Evolutionary conservation across 164 flowering plant species (phyloP).

Genomic region (Liriodendron chinense): DNA sequence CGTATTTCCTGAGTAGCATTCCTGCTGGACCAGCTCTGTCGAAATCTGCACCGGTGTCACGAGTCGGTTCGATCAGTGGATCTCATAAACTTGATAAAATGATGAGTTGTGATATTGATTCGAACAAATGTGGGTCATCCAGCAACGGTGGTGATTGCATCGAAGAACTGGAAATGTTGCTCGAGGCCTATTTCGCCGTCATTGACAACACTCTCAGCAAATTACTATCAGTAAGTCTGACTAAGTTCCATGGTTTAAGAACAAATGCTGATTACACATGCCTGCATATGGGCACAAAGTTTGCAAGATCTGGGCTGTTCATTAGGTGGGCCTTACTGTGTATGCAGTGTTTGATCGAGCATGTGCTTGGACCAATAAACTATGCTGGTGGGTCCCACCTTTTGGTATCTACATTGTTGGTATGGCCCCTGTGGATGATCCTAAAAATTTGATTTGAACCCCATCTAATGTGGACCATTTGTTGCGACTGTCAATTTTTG

Average conservation of each 20-base stretch:
- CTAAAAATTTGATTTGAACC: no score
- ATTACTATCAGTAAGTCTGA: constrained; percentile 61
- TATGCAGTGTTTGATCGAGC: neutral
- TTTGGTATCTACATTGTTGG: no score
- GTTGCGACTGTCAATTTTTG: neutral
- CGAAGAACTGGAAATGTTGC: constrained; percentile 92
- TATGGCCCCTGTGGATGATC: no score
- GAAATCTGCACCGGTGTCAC: constrained; percentile 90
- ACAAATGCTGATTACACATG: neutral
- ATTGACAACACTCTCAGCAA: constrained; percentile 78
- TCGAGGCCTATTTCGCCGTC: constrained; percentile 94
- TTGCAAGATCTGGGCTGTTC: neutral
- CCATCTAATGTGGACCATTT: no score
- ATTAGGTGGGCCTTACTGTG: neutral
- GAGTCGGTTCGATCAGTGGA: constrained; percentile 47
- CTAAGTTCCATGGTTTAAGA: neutral
- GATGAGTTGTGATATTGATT: constrained; percentile 47
- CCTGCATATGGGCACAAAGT: neutral
- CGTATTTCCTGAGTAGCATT: constrained; percentile 21
- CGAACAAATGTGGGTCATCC: constrained; percentile 69
- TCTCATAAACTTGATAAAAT: constrained; percentile 54
- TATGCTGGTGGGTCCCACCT: neutral
- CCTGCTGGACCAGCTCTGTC: constrained; percentile 30
- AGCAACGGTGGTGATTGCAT: constrained; percentile 55
- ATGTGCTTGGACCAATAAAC: neutral